phyloP scores from a whole-genome alignment of 176 grass and related monocot species.

The Hordeum vulgare region DNA sequence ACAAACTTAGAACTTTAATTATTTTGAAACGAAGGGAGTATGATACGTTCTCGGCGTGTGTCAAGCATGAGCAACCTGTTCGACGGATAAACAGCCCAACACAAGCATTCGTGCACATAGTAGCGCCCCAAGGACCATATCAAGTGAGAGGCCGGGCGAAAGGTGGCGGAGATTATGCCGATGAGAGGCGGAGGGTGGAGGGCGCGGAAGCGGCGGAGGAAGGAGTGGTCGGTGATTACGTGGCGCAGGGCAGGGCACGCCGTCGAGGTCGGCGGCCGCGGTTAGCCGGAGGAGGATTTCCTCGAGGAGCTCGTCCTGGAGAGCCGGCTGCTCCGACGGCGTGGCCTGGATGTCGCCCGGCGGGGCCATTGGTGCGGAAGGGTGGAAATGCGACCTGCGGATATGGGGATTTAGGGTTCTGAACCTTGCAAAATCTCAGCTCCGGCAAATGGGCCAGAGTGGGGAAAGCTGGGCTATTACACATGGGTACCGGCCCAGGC shows the following conservation, averaged over 20 bases:
- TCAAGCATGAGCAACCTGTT: conserved; percentile 12
- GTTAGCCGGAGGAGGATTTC: neutral
- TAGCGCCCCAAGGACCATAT: neutral
- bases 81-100: neutral
- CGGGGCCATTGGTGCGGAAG: neutral
- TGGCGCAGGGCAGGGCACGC: neutral
- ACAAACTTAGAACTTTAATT: too few species aligned
- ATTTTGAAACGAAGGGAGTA: too few species aligned
- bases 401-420: neutral
- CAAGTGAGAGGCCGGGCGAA: neutral
- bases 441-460: too few species aligned
- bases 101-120: neutral
- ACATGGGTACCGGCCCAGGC: too few species aligned
- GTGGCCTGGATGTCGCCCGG: neutral
- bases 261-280: neutral
- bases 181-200: neutral
- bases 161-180: neutral
- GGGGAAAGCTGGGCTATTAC: too few species aligned
- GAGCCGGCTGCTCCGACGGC: neutral
- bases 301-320: neutral
- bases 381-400: neutral
- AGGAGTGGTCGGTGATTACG: neutral
- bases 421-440: neutral
- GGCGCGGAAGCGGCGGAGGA: neutral
- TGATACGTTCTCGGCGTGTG: neutral